Evolutionary conservation across 805 yeast species (phyloP).

Genomic region (Ogataea zsoltii): DNA sequence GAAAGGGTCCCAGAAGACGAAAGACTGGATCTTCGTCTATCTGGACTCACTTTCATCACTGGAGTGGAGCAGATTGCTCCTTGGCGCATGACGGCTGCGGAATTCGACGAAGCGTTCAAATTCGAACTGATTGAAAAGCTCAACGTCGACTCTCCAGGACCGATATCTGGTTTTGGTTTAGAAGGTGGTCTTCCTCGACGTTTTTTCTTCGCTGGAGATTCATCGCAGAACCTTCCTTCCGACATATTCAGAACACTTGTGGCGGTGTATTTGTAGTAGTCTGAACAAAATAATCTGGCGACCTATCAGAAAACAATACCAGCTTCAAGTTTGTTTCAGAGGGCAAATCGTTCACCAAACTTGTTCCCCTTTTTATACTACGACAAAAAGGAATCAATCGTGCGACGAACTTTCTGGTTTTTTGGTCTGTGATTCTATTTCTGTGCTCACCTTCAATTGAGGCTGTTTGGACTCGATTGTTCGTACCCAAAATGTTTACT

Average conservation of each 20-base stretch:
- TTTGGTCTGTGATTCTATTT: no score
- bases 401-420: no score
- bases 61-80: conserved; percentile 33
- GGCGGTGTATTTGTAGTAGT: neutral
- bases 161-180: conserved; percentile 21
- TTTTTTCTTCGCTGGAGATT: conserved; percentile 25
- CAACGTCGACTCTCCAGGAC: conserved; percentile 31
- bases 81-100: conserved; percentile 32
- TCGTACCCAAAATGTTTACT: neutral
- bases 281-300: neutral
- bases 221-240: conserved; percentile 16
- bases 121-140: conserved; percentile 22
- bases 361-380: neutral
- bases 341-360: neutral
- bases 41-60: conserved; percentile 35
- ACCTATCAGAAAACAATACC: neutral
- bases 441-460: no score
- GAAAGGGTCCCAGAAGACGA: conserved; percentile 18
- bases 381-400: no score
- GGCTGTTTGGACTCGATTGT: neutral
- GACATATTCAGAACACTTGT: conserved; percentile 13
- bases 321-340: conserved; percentile 5
- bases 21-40: conserved; percentile 17
- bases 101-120: conserved; percentile 26
- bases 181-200: conserved; percentile 35